Base-by-base conservation (phyloP, 179 eudicot genomes). In the Carnegiea gigantea region DNA sequence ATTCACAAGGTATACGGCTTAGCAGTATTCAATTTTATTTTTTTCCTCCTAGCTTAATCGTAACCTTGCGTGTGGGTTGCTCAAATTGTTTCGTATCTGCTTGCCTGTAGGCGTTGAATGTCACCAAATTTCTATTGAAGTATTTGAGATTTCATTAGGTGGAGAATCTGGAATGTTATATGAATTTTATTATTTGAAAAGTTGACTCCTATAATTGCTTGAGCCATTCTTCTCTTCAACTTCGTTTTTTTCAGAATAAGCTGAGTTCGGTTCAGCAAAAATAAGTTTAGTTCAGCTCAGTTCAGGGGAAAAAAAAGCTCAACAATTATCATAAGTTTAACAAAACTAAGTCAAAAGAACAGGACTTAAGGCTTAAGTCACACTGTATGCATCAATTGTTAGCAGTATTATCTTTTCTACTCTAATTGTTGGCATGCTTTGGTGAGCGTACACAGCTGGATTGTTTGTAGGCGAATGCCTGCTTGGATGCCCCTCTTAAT, bases 1-100 rank as follows among this genome's bases (percentile, higher is more conserved):
- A 93, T 96, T 81, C 96, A 96, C 81, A 94, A 96, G 99, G 99
- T 96, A 64, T 20, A 17, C 14, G 14, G 57, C 57, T 11, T 51
- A 51, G 14, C 5, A 51, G 0, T 62, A 62, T 7, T 62, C 15
- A 48, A 13, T 48, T 13, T 10, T 57, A 6, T 60, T 60, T 8
- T 6, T 8, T 8, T 23, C 8, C 67, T 23, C 10, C 28, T 23
- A 40, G 44, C 6, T 40, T 40, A 40, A 40, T 40, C 44, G 6
- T 40, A 40, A 40, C 0, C 7, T 40, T 40, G 6, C 28, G 73
- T 21, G 6, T 68, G 30, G 71, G 5, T 65, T 26, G 33, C 20
- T 9, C 26, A 65, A 65, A 26, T 6, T 17, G 6, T 23, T 23
- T 18, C 24, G 65, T 18, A 8, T 7, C 65, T 60, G 65, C 65